These are phyloP conservation scores for Huntiella abstrusa DNA, from an alignment of 2,329 filamentous ascomycete genomes.

Conservation along the genomic window DNA sequence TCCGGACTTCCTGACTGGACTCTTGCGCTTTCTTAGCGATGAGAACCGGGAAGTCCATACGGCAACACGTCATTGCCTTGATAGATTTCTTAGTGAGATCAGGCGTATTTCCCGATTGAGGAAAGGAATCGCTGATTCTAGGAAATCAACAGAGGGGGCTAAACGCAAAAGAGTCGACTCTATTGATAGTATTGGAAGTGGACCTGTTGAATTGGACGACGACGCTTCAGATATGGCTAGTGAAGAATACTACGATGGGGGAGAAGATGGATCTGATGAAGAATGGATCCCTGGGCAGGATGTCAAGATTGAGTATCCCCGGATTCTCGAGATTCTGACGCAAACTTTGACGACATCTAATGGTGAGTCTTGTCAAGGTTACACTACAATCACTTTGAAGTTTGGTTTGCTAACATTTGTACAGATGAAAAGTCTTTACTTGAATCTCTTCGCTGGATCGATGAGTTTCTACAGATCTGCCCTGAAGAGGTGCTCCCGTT, in stretches of 20 bases:
- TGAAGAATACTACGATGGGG: conserved; percentile 35
- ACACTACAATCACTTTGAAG: neutral
- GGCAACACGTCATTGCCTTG: conserved; percentile 70
- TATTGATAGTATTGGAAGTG: conserved; percentile 42
- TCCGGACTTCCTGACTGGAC: conserved; percentile 73
- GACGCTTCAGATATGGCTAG: conserved; percentile 38
- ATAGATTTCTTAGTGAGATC: conserved; percentile 83
- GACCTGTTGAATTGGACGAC: conserved; percentile 37
- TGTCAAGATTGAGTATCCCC: conserved; percentile 81
- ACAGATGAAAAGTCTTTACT: conserved; percentile 79
- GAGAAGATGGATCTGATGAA: conserved; percentile 49
- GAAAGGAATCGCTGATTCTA: conserved; percentile 76
- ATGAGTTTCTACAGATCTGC: conserved; percentile 90
- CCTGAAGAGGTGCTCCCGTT: conserved; percentile 92
- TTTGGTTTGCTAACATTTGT: neutral
- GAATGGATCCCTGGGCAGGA: conserved; percentile 98
- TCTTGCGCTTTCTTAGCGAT: conserved; percentile 84
- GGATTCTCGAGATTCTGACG: conserved; percentile 80
- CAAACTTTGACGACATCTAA: conserved; percentile 69
- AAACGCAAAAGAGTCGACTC: conserved; percentile 53
- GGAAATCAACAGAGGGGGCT: conserved; percentile 46
- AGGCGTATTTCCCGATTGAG: conserved; percentile 86
- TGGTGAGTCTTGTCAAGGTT: conserved; percentile 29
- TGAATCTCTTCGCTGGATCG: conserved; percentile 85
- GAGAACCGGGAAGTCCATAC: conserved; percentile 88